These are phyloP conservation scores for Penicillium goetzii DNA, from an alignment of 495 filamentous ascomycete species.

Conservation along the genomic window DNA sequence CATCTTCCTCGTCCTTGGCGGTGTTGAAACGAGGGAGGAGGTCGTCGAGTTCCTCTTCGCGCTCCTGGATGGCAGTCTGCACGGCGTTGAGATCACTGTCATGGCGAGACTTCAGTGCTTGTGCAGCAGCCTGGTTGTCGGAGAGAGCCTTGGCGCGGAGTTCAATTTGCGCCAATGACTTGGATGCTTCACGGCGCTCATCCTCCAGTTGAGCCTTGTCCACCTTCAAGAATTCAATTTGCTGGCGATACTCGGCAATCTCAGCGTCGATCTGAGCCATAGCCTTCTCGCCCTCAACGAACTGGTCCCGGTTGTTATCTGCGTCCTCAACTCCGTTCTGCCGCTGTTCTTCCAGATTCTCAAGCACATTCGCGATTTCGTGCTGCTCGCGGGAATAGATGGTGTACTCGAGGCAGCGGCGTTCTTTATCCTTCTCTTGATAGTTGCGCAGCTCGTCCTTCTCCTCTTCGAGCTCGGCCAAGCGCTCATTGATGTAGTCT, in stretches of 20 bases:
- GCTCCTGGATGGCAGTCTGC: conserved; percentile 70
- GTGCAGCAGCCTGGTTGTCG: conserved; percentile 78
- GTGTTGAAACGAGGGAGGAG: conserved; percentile 74
- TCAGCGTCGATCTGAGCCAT: conserved; percentile 75
- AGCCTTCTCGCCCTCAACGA: conserved; percentile 78
- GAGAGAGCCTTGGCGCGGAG: conserved; percentile 78
- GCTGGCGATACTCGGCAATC: conserved; percentile 76
- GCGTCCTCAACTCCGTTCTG: conserved; percentile 80
- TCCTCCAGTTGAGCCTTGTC: conserved; percentile 88
- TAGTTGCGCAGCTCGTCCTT: conserved; percentile 92
- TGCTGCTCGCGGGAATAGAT: conserved; percentile 89
- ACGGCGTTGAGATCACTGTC: conserved; percentile 75
- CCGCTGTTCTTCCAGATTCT: conserved; percentile 79
- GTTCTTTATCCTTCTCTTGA: conserved; percentile 93
- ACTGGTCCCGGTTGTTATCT: conserved; percentile 76
- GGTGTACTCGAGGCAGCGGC: conserved; percentile 89
- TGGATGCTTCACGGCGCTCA: conserved; percentile 80
- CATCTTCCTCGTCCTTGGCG: conserved; percentile 71
- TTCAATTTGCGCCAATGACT: conserved; percentile 79
- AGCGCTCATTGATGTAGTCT: conserved; percentile 85
- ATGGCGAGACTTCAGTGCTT: conserved; percentile 69
- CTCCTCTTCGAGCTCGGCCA: conserved; percentile 91
- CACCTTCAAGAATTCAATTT: conserved; percentile 83
- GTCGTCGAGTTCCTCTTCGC: conserved; percentile 73
- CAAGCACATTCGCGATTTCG: conserved; percentile 73